Evolutionary conservation across 1,139 yeast species (phyloP), one percentile per base, ranked within the genome.

Genomic region (Suhomyces bolitotheri): DNA sequence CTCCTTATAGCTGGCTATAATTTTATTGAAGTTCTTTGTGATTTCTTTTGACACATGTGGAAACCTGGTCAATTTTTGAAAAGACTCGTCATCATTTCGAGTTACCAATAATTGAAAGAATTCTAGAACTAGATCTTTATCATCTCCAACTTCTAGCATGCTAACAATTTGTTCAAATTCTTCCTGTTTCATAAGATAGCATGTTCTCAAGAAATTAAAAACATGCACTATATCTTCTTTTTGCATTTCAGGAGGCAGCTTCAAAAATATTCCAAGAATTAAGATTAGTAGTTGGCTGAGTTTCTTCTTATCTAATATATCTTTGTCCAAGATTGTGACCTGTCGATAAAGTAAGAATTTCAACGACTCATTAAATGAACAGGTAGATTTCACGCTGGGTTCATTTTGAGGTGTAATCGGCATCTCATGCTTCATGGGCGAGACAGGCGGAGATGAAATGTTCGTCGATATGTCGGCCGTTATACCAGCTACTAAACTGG

Each of bases 341-440:
- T 76, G 81, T 24, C 74, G 60, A 40, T 73, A 75, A 23, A 76
- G 60, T 34, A 72, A 34, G 29, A 49, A 51, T 35, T 61, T 70
- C 16, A 64, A 50, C 1, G 56, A 38, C 7, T 19, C n/a, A 10
- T 34, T 16, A 17, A 34, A 31, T 7, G 25, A 12, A 11, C 13
- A 9, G 6, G 29, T 9, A 6, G 10, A 5, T n/a, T 28, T 15
- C 7, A 21, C 25, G n/a, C 22, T n/a, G 3, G 9, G 13, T 7
- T 46, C 41, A 5, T 29, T 28, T 6, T 21, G 11, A 7, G 34
- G 25, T 11, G 28, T 9, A 8, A 5, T 12, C 5, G 16, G 23
- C 12, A 23, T 27, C 12, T 10, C 17, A 12, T 22, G 15, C 11
- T 7, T 11, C 7, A 5, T 6, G 7, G n/a, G 5, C 7, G 24